phyloP scores from a whole-genome alignment of 768 basidiomycete genomes.

The Sarcomyxa edulis region DNA sequence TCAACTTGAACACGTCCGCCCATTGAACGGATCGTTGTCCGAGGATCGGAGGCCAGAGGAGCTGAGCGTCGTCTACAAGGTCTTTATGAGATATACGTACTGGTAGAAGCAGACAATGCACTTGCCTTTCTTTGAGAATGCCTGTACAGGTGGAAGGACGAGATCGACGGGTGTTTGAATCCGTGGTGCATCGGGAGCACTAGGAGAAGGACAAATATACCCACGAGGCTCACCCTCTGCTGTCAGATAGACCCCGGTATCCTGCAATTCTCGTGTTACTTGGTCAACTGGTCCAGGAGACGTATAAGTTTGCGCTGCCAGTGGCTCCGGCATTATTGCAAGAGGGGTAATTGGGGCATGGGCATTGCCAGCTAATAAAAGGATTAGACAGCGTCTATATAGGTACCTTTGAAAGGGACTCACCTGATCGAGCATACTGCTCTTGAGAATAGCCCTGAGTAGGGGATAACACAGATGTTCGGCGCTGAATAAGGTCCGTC shows the following conservation, averaged over 20 bases:
- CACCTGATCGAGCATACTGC: conserved; percentile 8
- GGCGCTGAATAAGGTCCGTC: conserved; percentile 6
- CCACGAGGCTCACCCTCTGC: conserved; percentile 3
- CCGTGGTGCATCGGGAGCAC: background rate
- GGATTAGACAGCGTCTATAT: too few species aligned
- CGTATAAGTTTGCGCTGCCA: too few species aligned
- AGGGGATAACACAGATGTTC: conserved; percentile 11
- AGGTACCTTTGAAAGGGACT: too few species aligned
- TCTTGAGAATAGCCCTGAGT: conserved; percentile 9
- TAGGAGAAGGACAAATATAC: conserved; percentile 8
- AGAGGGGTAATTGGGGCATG: too few species aligned
- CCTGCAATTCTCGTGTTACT: too few species aligned
- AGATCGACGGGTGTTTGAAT: conserved; percentile 14
- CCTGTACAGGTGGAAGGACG: conserved; percentile 13
- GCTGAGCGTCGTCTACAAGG: conserved; percentile 6
- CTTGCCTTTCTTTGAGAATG: conserved; percentile 17
- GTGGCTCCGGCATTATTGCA: too few species aligned
- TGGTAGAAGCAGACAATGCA: too few species aligned
- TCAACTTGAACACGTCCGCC: conserved; percentile 16
- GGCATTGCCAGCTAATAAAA: too few species aligned
- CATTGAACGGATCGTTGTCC: conserved; percentile 16
- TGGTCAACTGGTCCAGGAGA: too few species aligned
- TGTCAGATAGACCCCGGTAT: conserved; percentile 3
- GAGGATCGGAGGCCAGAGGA: conserved; percentile 15
- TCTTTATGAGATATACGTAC: too few species aligned